These are phyloP conservation scores for Alternaria novae-zelandiae DNA, from an alignment of 2,329 filamentous ascomycete species.

Conservation along the genomic window DNA sequence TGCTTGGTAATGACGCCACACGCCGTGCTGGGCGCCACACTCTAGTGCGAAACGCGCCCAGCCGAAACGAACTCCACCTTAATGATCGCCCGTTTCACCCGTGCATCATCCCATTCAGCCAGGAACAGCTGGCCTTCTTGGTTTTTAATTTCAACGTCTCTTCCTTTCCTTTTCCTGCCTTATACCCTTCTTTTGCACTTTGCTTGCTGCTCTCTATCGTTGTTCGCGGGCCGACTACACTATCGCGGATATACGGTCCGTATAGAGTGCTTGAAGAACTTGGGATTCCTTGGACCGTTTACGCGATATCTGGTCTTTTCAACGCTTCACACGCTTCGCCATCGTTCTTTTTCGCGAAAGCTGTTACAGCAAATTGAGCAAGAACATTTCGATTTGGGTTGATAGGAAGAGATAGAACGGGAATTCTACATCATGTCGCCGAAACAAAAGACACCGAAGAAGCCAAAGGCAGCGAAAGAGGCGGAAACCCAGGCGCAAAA, in stretches of 20 bases:
- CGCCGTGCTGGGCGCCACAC: constrained; percentile 19
- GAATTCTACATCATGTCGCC: constrained; percentile 35
- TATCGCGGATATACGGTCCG: constrained; percentile 30
- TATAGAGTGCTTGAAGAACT: constrained; percentile 17
- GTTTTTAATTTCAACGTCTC: constrained; percentile 16
- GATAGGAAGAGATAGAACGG: constrained; percentile 11
- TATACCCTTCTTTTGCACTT: constrained; percentile 3
- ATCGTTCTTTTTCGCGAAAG: neutral
- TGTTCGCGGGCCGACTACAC: constrained; percentile 29
- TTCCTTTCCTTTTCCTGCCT: constrained; percentile 13
- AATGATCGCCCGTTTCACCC: constrained; percentile 44
- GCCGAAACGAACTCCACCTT: constrained; percentile 32
- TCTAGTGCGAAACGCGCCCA: constrained; percentile 27
- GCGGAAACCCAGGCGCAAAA: constrained; percentile 32
- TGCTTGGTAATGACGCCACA: constrained; percentile 4
- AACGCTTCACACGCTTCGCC: neutral
- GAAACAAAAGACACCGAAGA: constrained; percentile 42
- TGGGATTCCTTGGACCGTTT: constrained; percentile 14
- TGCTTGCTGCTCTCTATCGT: constrained; percentile 2
- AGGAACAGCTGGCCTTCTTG: constrained; percentile 43
- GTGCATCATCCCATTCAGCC: constrained; percentile 34
- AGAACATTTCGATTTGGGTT: neutral
- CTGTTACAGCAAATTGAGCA: no score
- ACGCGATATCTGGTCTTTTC: constrained; percentile 25
- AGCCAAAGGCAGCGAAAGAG: constrained; percentile 41